Conservation (phyloP, 345 rosid species). For the Stellera chamaejasme region DNA sequence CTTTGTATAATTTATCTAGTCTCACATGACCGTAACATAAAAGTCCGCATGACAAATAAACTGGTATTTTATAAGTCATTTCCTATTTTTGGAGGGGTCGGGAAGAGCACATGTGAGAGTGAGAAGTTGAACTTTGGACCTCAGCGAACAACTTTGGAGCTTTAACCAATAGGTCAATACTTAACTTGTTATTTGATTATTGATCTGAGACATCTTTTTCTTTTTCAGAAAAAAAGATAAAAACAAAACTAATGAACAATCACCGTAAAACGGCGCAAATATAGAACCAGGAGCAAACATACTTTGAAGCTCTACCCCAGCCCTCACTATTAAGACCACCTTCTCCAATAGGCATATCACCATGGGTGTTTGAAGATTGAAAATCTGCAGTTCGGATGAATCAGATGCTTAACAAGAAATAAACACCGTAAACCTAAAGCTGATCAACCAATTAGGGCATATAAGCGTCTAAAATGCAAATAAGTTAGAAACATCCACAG, state of each 20-base stretch:
- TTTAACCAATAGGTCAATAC: background rate
- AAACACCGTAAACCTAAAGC: background rate
- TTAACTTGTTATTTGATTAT: too few species aligned
- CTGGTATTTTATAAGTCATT: too few species aligned
- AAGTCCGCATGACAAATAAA: too few species aligned
- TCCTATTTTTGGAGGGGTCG: too few species aligned
- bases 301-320: slow-evolving; percentile 19
- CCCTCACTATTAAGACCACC: slow-evolving; percentile 9
- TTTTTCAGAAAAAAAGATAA: background rate
- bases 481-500: background rate
- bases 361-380: slow-evolving; percentile 5
- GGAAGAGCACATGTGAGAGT: too few species aligned
- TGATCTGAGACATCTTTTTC: background rate
- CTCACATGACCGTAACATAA: too few species aligned
- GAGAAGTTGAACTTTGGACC: background rate
- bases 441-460: background rate
- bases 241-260: too few species aligned
- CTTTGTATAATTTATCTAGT: too few species aligned
- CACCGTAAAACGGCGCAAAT: background rate
- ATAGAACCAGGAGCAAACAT: slow-evolving; percentile 16
- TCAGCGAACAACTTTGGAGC: background rate
- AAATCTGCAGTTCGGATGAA: slow-evolving; percentile 4
- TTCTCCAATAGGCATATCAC: slow-evolving; percentile 9
- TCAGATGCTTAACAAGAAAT: background rate
- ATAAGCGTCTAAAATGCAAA: background rate